Evolutionary conservation across 768 basidiomycete genomes (phyloP), one percentile per base, ranked within the genome.

Genomic region (Psilocybe tampanensis): DNA sequence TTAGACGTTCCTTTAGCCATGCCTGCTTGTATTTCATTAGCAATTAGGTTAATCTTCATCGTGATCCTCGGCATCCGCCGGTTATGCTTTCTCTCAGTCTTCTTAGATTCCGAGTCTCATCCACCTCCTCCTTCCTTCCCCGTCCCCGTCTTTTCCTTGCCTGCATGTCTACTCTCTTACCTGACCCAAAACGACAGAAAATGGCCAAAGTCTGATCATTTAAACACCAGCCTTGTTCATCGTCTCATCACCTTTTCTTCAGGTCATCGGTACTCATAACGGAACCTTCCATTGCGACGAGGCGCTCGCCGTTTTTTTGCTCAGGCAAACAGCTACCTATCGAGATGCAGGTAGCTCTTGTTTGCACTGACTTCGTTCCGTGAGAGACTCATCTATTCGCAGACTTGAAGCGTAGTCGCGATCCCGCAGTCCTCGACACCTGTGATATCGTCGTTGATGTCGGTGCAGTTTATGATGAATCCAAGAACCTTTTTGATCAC

Each of bases 231-330:
- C 12, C 23, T 19, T 33, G 44, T 45, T 22, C 26, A 24, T 48
- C 19, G n/a, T 47, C 9, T 26, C 21, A 24, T n/a, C 22, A 9
- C 41, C 23, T 45, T 52, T 18, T 32, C 24, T 58, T 13, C 58
- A 94, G 91, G 73, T 86, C 39, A 96, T 98, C 66, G 95, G 95
- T 32, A 97, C 95, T 1, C 95, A 98, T 72, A 93, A 90, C 56
- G 95, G 95, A 17, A 94, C 94, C 0, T 98, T 98, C 70, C 95
- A 99, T 66, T 95, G 94, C 71, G 96, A 99, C 65, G 96, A 99
- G 75, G 94, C 95, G 0, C 82, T 98, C 29, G 97, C 96, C 0
- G 91, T 96, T 17, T 95, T 89, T 71, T 80, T 99, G 60, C 79
- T 99, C 26, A 86, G 86, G 47, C 85, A 85, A 64, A 95, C 94